Percentiles rank a stretch among this genome's conserved stretches.
phyloP scores from a whole-genome alignment of 164 flowering plant species.

The Platanus orientalis region DNA sequence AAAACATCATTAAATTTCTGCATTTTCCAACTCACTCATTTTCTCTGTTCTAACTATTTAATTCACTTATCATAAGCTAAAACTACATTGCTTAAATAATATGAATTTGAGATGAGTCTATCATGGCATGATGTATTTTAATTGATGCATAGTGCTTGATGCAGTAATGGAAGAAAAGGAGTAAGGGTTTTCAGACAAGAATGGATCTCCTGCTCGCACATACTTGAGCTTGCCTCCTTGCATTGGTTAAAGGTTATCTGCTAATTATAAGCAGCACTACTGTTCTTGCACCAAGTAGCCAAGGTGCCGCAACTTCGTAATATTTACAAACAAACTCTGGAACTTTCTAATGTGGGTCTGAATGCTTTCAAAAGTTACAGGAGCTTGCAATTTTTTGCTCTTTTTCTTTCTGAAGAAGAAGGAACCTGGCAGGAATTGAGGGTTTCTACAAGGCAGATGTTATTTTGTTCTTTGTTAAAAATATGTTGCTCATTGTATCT shows the following conservation, averaged over 20 bases:
- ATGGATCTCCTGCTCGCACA: background rate
- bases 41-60: background rate
- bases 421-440: too few relatives aligned
- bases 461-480: background rate
- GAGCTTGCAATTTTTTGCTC: too few relatives aligned
- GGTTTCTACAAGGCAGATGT: too few relatives aligned
- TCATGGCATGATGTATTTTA: background rate
- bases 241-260: background rate
- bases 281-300: conserved; percentile 2
- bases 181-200: background rate
- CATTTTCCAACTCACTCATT: background rate
- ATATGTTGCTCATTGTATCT: background rate
- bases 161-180: background rate
- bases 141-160: conserved; percentile 11
- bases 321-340: background rate
- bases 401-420: too few relatives aligned
- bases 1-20: background rate
- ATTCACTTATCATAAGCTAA: background rate
- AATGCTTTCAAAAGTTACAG: background rate
- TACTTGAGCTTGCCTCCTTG: background rate
- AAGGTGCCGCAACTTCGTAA: conserved; percentile 3
- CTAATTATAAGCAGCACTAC: background rate
- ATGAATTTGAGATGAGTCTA: background rate
- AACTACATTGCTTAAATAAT: background rate
- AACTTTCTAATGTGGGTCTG: background rate